phyloP scores from a whole-genome alignment of 495 filamentous ascomycete species.

The Podospora fimiseda region DNA sequence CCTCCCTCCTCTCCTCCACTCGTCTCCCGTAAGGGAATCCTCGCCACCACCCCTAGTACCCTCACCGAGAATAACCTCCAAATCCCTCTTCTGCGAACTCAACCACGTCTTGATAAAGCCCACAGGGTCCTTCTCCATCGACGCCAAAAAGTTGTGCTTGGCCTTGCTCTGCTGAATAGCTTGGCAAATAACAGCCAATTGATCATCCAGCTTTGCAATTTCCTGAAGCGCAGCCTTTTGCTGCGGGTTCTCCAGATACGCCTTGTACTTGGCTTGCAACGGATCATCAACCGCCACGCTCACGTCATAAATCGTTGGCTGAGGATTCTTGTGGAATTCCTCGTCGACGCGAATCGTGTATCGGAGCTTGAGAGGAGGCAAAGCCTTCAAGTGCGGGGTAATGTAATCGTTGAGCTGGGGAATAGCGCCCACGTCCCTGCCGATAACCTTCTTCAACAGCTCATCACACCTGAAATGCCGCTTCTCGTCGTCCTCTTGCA shows the following conservation, averaged over 20 bases:
- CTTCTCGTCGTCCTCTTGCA: slow-evolving; percentile 92
- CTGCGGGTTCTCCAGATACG: slow-evolving; percentile 51
- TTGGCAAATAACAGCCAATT: slow-evolving; percentile 72
- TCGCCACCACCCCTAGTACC: slow-evolving; percentile 61
- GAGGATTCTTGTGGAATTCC: slow-evolving; percentile 60
- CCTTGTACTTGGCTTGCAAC: slow-evolving; percentile 57
- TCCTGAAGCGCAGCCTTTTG: slow-evolving; percentile 60
- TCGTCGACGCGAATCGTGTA: slow-evolving; percentile 95
- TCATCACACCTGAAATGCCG: slow-evolving; percentile 86
- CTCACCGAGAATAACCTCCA: slow-evolving; percentile 86
- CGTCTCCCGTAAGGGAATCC: slow-evolving; percentile 45
- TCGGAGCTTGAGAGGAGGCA: slow-evolving; percentile 75
- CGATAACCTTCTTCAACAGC: slow-evolving; percentile 60
- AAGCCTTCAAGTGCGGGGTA: slow-evolving; percentile 63
- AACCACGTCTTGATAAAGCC: slow-evolving; percentile 78
- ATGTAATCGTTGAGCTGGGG: slow-evolving; percentile 79
- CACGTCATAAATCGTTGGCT: slow-evolving; percentile 81
- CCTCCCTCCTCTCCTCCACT: slow-evolving; percentile 49
- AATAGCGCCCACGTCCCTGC: slow-evolving; percentile 73
- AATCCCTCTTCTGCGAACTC: slow-evolving; percentile 77
- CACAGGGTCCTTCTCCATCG: slow-evolving; percentile 71
- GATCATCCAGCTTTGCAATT: slow-evolving; percentile 69
- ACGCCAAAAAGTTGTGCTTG: slow-evolving; percentile 75
- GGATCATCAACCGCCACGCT: slow-evolving; percentile 81
- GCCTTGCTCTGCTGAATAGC: slow-evolving; percentile 71